Conservation (phyloP, 169 alveolate species). For the Eimeria falciformis region DNA sequence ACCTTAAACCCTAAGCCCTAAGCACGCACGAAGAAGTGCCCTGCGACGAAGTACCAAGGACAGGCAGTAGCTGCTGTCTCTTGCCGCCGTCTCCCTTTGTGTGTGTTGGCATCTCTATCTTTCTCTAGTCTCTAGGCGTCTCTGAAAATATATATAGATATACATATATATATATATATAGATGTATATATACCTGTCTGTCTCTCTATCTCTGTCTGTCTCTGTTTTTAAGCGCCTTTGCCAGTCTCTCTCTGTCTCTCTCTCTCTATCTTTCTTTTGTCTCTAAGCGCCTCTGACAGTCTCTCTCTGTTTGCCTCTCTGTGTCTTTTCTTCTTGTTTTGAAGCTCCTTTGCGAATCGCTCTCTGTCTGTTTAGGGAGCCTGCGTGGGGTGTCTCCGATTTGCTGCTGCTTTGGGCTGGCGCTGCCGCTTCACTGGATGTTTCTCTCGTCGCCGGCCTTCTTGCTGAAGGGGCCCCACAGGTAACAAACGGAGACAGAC, state of each 20-base stretch:
- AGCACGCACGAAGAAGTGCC: no score
- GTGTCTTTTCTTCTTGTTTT: background rate
- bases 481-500: background rate
- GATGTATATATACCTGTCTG: background rate
- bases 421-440: background rate
- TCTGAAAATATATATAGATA: background rate
- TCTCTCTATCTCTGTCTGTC: background rate
- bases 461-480: conserved; percentile 6
- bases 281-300: background rate
- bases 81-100: no score
- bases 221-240: background rate
- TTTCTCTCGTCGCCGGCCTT: background rate
- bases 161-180: conserved; percentile 8
- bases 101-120: no score
- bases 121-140: no score
- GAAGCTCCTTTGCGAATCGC: background rate
- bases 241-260: background rate
- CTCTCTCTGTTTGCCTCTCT: background rate
- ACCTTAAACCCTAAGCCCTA: background rate
- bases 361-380: background rate
- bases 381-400: background rate
- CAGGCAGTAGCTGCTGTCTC: no score
- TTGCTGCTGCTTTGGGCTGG: background rate
- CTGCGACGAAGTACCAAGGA: no score
- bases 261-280: background rate